Percentiles rank a stretch among this genome's conserved stretches.
phyloP scores from a whole-genome alignment of 169 alveolate species.

The Eimeria praecox region DNA sequence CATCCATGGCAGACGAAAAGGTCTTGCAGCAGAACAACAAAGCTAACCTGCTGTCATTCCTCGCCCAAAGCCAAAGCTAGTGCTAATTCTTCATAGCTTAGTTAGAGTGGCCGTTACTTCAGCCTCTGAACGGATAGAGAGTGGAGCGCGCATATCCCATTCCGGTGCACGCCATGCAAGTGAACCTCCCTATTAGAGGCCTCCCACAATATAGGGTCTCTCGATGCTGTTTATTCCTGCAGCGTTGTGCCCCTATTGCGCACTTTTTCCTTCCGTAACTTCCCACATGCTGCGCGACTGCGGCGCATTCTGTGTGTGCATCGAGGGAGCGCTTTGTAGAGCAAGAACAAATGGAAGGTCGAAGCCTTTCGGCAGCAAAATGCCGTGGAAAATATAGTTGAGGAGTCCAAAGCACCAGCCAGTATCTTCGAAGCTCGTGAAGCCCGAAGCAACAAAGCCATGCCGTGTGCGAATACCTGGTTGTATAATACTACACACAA shows the following conservation, averaged over 20 bases:
- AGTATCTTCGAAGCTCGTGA: not conserved
- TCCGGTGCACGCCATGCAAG: not conserved
- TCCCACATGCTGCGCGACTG: not conserved
- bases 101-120: not conserved
- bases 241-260: not conserved
- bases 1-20: not conserved
- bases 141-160: not conserved
- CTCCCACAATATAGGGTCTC: not conserved
- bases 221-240: not conserved
- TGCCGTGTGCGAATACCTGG: slow-evolving; percentile 66
- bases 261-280: not conserved
- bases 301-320: not conserved
- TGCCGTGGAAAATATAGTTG: slow-evolving; percentile 17
- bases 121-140: not conserved
- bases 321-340: not conserved
- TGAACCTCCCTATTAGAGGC: not conserved
- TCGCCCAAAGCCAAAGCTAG: not conserved
- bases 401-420: slow-evolving; percentile 58
- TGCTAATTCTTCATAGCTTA: not conserved
- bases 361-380: slow-evolving; percentile 7
- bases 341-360: not conserved
- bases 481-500: slow-evolving; percentile 33
- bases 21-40: not conserved
- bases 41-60: not conserved
- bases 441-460: slow-evolving; percentile 37